phyloP scores from a whole-genome alignment of 768 basidiomycete genomes.

The Coprinopsis cinerea region DNA sequence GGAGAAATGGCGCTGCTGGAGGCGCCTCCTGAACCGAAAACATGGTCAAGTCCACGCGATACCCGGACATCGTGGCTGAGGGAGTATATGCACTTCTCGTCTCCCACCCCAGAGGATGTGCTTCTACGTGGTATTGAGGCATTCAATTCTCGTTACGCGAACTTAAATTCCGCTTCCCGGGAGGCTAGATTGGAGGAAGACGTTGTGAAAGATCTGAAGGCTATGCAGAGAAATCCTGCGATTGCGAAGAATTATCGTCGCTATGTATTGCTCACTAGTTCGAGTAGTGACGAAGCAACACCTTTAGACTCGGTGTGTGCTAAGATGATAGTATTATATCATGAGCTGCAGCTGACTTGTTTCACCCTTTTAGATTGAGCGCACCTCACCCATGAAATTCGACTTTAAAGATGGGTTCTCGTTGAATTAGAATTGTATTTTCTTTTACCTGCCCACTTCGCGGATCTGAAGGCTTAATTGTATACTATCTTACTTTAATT shows the following conservation, averaged over 20 bases:
- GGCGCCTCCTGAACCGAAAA: constrained; percentile 36
- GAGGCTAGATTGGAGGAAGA: constrained; percentile 35
- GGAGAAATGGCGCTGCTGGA: constrained; percentile 50
- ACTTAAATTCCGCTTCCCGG: constrained; percentile 27
- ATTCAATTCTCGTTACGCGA: constrained; percentile 33
- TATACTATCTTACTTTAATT: no score
- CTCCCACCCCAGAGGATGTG: constrained; percentile 31
- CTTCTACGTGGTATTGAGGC: constrained; percentile 37
- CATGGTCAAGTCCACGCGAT: constrained; percentile 17
- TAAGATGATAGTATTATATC: no score
- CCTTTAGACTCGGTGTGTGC: constrained; percentile 1
- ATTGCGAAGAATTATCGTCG: constrained; percentile 60
- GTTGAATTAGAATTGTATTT: not conserved
- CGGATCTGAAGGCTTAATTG: no score
- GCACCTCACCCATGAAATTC: constrained; percentile 38
- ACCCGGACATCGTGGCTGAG: constrained; percentile 31
- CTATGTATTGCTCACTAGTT: constrained; percentile 42
- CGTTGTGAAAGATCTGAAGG: constrained; percentile 41
- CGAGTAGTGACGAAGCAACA: not conserved
- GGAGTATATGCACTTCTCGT: constrained; percentile 26
- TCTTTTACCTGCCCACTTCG: not conserved
- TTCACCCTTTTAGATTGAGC: constrained; percentile 47
- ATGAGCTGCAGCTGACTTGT: not conserved
- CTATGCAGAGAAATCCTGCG: constrained; percentile 57
- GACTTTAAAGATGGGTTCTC: constrained; percentile 50